Base-by-base conservation (phyloP, 305 asterid genomes). In the Fraxinus latifolia region DNA sequence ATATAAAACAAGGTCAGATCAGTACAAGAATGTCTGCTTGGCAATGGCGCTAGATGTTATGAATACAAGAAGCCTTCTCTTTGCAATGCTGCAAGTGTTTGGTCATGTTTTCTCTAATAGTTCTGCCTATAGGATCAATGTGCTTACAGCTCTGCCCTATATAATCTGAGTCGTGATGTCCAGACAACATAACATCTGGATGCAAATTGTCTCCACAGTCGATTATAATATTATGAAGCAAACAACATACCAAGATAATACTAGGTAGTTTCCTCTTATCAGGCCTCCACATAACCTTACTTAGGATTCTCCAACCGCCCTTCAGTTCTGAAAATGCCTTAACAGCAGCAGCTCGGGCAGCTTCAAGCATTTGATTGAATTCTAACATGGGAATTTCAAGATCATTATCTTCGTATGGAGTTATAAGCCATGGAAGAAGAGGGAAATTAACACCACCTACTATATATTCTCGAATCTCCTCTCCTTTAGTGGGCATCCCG, bases 211-310 rank as follows among this genome's bases (percentile, higher is more conserved):
- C 99, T 39, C 98, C 95, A 79, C 96, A 90, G 72, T 96, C 97
- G 29, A 94, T 90, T 67, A 94, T 87, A 37, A 96, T 93, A 81
- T 96, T 96, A 82, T 93, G 97, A 85, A 95, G 97, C 44, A 95
- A 88, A 86, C 97, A 95, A 85, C 98, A 94, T 2, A 95, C 96
- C 78, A 95, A 78, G 82, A 96, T 88, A 47, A 93, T 94, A 82
- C 98, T 94, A 5, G 98, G 97, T 2, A 96, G 90, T 78, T 96
- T 96, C 90, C 89, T 78, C 84, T 92, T 92, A 87, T 96, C 98
- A 0, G 99, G 99, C 77, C 97, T 83, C 98, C 99, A 93, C 98
- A 94, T 94, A 23, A 96, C 99, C 93, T 94, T 96, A 86, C 91
- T 93, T 12, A 96, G 95, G 77, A 94, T 96, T 86, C 98, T 92